Conservation (phyloP, 2,329 filamentous ascomycete genomes). For the Chaetomiaceae sp. region DNA sequence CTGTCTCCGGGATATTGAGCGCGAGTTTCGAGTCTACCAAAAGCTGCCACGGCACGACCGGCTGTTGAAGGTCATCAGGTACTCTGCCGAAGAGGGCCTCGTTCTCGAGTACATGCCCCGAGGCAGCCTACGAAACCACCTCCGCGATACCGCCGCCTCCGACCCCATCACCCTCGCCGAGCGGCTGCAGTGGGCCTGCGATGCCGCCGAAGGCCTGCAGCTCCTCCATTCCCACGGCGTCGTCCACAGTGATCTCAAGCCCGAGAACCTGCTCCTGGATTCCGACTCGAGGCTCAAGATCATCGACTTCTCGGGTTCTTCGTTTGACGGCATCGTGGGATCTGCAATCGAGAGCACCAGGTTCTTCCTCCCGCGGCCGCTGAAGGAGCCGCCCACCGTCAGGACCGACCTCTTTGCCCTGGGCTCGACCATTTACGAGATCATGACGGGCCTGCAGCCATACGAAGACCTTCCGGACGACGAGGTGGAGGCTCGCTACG, state of each 20-base stretch:
- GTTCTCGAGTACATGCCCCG: constrained; percentile 4
- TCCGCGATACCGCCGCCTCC: not conserved
- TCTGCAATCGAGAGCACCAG: constrained; percentile 6
- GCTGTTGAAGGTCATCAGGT: constrained; percentile 1
- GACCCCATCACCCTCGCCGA: constrained; percentile 1
- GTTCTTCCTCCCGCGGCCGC: constrained; percentile 4
- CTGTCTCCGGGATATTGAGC: constrained; percentile 2
- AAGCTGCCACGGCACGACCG: constrained; percentile 9
- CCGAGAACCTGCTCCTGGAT: constrained; percentile 9
- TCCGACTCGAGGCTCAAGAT: constrained; percentile 4
- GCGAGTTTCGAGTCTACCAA: constrained; percentile 7
- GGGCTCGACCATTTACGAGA: constrained; percentile 9
- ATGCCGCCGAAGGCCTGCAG: constrained; percentile 4
- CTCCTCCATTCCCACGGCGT: constrained; percentile 6
- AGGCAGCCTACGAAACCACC: constrained; percentile 5
- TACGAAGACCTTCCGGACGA: constrained; percentile 6
- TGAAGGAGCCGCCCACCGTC: constrained; percentile 4
- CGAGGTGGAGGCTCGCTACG: constrained; percentile 2
- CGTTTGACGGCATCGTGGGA: constrained; percentile 4
- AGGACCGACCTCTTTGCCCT: constrained; percentile 6
- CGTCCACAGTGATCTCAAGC: constrained; percentile 8
- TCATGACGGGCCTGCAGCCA: constrained; percentile 7
- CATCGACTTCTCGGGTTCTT: constrained; percentile 10
- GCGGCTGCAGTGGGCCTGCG: constrained; percentile 7
- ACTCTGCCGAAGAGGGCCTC: constrained; percentile 8